Percentiles rank a stretch among this genome's conserved stretches.
These are phyloP conservation scores for Curvularia sp. DNA, from an alignment of 2,329 filamentous ascomycete species.

Conservation along the genomic window DNA sequence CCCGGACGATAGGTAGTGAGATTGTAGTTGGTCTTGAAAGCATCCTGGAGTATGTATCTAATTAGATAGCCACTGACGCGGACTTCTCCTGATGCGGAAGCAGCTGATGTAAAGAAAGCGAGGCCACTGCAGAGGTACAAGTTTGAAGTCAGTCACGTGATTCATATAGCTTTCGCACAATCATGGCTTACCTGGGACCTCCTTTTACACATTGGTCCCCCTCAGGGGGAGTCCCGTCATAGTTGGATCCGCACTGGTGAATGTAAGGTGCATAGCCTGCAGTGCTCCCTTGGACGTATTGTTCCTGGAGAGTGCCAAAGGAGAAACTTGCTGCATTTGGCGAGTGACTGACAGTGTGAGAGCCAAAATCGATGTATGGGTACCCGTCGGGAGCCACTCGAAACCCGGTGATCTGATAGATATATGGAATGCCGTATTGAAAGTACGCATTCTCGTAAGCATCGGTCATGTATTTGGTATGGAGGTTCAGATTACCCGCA, in stretches of 20 bases:
- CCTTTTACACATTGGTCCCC: constrained; percentile 10
- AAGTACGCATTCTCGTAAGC: constrained; percentile 18
- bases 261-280: constrained; percentile 10
- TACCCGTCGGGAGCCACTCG: constrained; percentile 13
- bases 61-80: constrained; percentile 15
- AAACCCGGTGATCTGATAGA: constrained; percentile 17
- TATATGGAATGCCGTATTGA: constrained; percentile 17
- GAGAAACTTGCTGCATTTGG: constrained; percentile 12
- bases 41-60: constrained; percentile 10
- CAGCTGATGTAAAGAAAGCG: constrained; percentile 13
- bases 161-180: background rate
- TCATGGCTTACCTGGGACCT: constrained; percentile 8
- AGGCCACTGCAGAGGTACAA: constrained; percentile 7
- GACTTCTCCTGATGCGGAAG: constrained; percentile 14
- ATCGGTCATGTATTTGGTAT: constrained; percentile 18
- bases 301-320: constrained; percentile 11
- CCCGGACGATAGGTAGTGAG: constrained; percentile 15
- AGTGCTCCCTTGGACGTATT: constrained; percentile 4
- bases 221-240: constrained; percentile 4
- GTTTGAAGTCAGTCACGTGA: background rate
- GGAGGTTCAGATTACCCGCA: constrained; percentile 15
- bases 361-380: constrained; percentile 17
- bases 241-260: constrained; percentile 14
- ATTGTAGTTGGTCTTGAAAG: constrained; percentile 16
- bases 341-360: constrained; percentile 18